Evolutionary conservation across 2,329 filamentous ascomycete species (phyloP), one percentile per base, ranked within the genome.

Genomic region (Botrytis fragariae): DNA sequence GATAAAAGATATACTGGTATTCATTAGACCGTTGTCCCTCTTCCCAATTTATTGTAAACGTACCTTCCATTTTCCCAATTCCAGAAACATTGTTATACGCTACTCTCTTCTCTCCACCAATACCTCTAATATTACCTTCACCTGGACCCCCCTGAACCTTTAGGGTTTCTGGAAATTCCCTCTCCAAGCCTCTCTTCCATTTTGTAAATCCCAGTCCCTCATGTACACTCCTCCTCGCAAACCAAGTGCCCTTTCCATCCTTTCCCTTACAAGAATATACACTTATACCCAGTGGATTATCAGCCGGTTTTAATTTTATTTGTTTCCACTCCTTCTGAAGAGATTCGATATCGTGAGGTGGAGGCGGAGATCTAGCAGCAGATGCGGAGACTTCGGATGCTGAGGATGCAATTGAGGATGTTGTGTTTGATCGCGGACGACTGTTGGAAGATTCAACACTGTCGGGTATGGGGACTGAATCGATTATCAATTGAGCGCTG

Each of bases 221-320:
- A 79, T 98, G 94, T 32, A 97, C 86, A 80, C 94, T 97, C 67
- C 92, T 86, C 72, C 95, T 86, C 37, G 93, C 93, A 82, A 98
- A 98, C 95, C 95, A 98, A 12, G 92, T 87, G 3, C 95, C 95
- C 76, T 91, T 91, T 54, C 93, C 90, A 82, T 98, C 95, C 78
- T 93, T 91, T 3, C 91, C 89, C 0, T 87, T 84, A 74, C 96
- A 86, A 81, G 97, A 97, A 84, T 92, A 97, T 37, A 98, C 90
- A 72, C 86, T 87, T 75, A 98, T 90, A 0, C 87, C 90, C 14
- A 93, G 85, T 0, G 93, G 92, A 79, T 97, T 96, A 32, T 95
- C 91, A 77, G 87, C 90, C 4, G 88, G 82, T 60, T 87, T 89
- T 72, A 93, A 83, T 82, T 94, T 95, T 79, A 95, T 84, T 60